These are phyloP conservation scores for Naganishia friedmannii DNA, from an alignment of 768 basidiomycete species.

Conservation along the genomic window DNA sequence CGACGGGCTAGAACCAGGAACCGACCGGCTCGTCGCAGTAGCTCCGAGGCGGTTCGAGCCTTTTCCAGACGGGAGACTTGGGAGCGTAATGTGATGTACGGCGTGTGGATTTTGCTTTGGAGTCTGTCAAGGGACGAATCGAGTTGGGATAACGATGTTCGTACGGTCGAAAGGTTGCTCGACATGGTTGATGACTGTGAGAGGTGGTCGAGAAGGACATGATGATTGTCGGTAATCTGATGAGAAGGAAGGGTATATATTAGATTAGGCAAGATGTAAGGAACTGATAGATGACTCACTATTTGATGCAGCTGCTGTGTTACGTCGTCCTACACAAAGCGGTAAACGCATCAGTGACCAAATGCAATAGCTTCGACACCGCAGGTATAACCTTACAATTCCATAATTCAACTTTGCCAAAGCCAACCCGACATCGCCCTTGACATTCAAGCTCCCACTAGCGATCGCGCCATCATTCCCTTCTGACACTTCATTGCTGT, in stretches of 20 bases:
- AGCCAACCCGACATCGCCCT: slow-evolving; percentile 84
- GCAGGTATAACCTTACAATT: slow-evolving; percentile 54
- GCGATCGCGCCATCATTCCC: slow-evolving; percentile 37
- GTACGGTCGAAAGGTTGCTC: slow-evolving; percentile 37
- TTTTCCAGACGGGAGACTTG: slow-evolving; percentile 72
- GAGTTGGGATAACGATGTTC: slow-evolving; percentile 37
- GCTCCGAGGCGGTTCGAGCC: slow-evolving; percentile 76
- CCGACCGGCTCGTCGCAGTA: slow-evolving; percentile 76
- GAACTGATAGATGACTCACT: too few species aligned
- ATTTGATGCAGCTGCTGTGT: slow-evolving; percentile 81
- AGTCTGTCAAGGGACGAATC: slow-evolving; percentile 59
- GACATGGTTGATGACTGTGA: slow-evolving; percentile 42
- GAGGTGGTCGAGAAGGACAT: slow-evolving; percentile 43
- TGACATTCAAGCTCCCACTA: slow-evolving; percentile 47
- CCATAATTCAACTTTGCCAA: slow-evolving; percentile 81
- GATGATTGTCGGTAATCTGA: slow-evolving; percentile 40
- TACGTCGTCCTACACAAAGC: slow-evolving; percentile 65
- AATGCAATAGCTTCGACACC: not conserved
- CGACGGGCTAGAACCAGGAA: slow-evolving; percentile 79
- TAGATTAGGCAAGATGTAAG: slow-evolving; percentile 8
- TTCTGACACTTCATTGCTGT: not conserved
- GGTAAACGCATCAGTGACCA: slow-evolving; percentile 5
- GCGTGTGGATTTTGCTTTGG: slow-evolving; percentile 76
- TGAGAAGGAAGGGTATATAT: not conserved
- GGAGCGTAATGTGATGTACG: slow-evolving; percentile 70